Conservation (phyloP, 371 early-diverging fungal species). For the Mortierella sp. region DNA sequence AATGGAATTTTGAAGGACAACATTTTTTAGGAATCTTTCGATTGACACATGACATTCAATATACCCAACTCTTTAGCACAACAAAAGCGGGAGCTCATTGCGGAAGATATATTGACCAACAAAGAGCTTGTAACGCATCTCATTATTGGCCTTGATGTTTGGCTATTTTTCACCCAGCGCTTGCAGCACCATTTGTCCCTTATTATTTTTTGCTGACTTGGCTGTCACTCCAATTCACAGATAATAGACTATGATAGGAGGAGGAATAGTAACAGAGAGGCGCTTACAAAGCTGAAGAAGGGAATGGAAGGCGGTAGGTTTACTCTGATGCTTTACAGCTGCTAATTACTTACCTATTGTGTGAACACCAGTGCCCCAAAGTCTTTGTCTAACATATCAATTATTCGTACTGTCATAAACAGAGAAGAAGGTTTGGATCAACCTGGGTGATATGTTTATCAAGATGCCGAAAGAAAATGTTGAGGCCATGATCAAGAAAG, state of each 20-base stretch:
- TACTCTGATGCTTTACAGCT: too few species aligned
- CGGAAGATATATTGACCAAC: conserved; percentile 69
- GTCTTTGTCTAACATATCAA: neutral
- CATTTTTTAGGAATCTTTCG: neutral
- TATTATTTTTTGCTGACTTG: neutral
- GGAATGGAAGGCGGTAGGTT: conserved; percentile 33
- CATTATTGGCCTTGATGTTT: too few species aligned
- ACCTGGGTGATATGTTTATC: conserved; percentile 73
- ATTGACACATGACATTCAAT: neutral
- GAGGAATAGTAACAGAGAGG: conserved; percentile 70
- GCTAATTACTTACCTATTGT: too few species aligned
- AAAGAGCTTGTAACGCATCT: conserved; percentile 61
- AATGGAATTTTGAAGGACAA: neutral
- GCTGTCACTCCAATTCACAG: conserved; percentile 36
- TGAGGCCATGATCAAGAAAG: conserved; percentile 51
- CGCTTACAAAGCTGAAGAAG: conserved; percentile 60
- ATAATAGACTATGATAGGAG: conserved; percentile 69
- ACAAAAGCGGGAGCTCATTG: conserved; percentile 64
- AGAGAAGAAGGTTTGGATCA: conserved; percentile 74
- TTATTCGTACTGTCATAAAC: conserved; percentile 3
- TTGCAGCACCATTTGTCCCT: neutral
- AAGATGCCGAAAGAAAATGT: conserved; percentile 54
- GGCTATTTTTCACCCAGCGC: neutral
- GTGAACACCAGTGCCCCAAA: too few species aligned
- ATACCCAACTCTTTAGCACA: conserved; percentile 48